A percentile compares a stretch with the other conserved stretches of the same genome.
Conservation (phyloP, 495 filamentous ascomycete genomes). For the Aspergillus mulundensis region DNA sequence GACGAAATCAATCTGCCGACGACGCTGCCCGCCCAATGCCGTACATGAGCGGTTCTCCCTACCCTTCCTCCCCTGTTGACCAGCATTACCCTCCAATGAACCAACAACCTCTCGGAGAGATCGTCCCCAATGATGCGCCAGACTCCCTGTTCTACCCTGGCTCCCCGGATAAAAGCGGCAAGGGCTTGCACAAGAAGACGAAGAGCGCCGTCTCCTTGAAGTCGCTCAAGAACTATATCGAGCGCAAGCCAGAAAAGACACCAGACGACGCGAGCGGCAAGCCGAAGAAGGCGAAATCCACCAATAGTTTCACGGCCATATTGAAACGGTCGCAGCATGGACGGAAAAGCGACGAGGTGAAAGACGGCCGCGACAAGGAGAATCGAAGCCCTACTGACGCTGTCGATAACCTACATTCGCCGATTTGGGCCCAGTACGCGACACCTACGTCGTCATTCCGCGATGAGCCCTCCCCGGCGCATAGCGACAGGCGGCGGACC, state of each 20-base stretch:
- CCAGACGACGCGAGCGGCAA: slow-evolving; percentile 38
- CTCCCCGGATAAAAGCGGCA: slow-evolving; percentile 27
- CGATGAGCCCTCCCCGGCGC: slow-evolving; percentile 33
- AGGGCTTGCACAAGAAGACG: slow-evolving; percentile 56
- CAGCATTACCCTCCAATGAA: slow-evolving; percentile 16
- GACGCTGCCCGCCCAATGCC: slow-evolving; percentile 24
- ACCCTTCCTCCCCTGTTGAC: slow-evolving; percentile 25
- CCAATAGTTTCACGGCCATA: slow-evolving; percentile 66
- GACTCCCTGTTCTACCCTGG: slow-evolving; percentile 21
- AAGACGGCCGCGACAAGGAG: slow-evolving; percentile 64
- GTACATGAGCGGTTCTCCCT: neutral
- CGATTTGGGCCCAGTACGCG: slow-evolving; percentile 54
- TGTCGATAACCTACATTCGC: slow-evolving; percentile 53
- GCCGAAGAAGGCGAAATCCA: slow-evolving; percentile 80
- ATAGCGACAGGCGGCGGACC: slow-evolving; percentile 35
- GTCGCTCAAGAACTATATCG: slow-evolving; percentile 51
- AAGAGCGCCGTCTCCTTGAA: slow-evolving; percentile 66
- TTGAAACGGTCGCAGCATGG: slow-evolving; percentile 43
- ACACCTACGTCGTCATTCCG: slow-evolving; percentile 40
- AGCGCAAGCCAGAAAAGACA: slow-evolving; percentile 48
- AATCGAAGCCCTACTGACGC: slow-evolving; percentile 57
- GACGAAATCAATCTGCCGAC: slow-evolving; percentile 39
- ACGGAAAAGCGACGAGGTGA: slow-evolving; percentile 40
- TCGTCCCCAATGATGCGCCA: slow-evolving; percentile 34
- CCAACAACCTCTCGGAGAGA: slow-evolving; percentile 37